phyloP scores from a whole-genome alignment of 768 basidiomycete genomes.

The Macrolepiota albuminosa region DNA sequence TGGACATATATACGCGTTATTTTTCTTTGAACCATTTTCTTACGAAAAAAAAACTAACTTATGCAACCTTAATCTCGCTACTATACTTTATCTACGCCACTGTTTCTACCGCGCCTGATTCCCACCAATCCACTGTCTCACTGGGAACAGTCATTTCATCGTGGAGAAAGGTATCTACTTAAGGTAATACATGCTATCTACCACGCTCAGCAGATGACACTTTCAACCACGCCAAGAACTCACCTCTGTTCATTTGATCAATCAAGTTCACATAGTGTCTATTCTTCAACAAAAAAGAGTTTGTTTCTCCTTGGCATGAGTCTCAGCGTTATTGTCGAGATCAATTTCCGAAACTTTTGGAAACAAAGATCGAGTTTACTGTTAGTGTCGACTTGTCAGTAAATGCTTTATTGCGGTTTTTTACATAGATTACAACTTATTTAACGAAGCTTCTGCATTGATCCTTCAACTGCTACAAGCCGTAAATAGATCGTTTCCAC shows the following conservation, averaged over 20 bases:
- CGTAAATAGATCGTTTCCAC: slow-evolving; percentile 25
- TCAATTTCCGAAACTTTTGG: neutral
- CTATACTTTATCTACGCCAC: slow-evolving; percentile 4
- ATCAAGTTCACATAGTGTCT: neutral
- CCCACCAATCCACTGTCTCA: neutral
- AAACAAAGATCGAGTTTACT: neutral
- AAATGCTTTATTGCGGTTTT: neutral
- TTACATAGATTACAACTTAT: neutral
- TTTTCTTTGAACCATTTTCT: neutral
- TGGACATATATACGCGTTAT: slow-evolving; percentile 25
- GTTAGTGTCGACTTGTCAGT: neutral
- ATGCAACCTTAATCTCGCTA: no score
- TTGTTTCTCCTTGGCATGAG: neutral
- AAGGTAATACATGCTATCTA: neutral
- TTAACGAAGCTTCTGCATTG: neutral
- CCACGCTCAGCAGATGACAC: neutral
- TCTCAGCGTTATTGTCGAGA: neutral
- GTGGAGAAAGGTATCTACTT: neutral
- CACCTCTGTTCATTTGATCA: neutral
- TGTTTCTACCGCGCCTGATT: slow-evolving; percentile 16
- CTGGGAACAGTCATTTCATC: neutral
- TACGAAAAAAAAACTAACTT: no score
- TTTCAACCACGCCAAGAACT: neutral
- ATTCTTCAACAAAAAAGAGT: neutral
- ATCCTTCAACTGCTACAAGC: slow-evolving; percentile 21